Conservation (phyloP, 441 rosid species). For the Pelargonium australe region DNA sequence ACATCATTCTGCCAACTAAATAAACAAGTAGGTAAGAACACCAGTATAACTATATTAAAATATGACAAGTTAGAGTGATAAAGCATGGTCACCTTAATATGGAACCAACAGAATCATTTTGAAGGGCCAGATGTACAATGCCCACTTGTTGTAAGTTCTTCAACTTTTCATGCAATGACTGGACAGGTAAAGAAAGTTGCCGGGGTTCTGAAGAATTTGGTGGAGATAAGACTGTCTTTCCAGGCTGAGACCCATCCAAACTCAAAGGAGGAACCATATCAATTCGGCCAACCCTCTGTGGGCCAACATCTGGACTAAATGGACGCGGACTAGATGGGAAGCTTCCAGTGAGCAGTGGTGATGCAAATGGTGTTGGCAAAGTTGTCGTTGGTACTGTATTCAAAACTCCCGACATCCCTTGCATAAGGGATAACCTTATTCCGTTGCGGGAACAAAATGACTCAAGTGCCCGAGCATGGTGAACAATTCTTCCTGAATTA, state of each 20-base stretch:
- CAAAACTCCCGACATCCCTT: conserved; percentile 47
- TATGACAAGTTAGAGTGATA: conserved; percentile 4
- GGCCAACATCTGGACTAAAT: conserved; percentile 74
- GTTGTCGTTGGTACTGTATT: conserved; percentile 52
- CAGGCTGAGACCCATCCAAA: conserved; percentile 67
- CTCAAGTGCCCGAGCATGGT: conserved; percentile 94
- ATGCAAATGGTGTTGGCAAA: conserved; percentile 75
- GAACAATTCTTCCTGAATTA: conserved; percentile 67
- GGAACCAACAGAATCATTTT: conserved; percentile 70
- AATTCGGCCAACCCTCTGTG: conserved; percentile 62
- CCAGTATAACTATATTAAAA: conserved; percentile 16
- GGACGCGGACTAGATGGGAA: conserved; percentile 82
- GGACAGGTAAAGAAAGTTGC: conserved; percentile 62
- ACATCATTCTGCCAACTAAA: conserved; percentile 94
- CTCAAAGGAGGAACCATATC: conserved; percentile 91
- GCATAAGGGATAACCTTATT: conserved; percentile 62
- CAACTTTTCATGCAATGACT: conserved; percentile 83
- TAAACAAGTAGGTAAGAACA: conserved; percentile 26
- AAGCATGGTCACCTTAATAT: conserved; percentile 61
- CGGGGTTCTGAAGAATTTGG: conserved; percentile 63
- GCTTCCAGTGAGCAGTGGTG: conserved; percentile 88
- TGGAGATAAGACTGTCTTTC: conserved; percentile 52
- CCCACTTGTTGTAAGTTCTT: conserved; percentile 90
- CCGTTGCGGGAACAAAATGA: conserved; percentile 64
- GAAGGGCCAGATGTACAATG: conserved; percentile 82